phyloP scores from a whole-genome alignment of 345 rosid genomes.

The Cardiospermum halicacabum region DNA sequence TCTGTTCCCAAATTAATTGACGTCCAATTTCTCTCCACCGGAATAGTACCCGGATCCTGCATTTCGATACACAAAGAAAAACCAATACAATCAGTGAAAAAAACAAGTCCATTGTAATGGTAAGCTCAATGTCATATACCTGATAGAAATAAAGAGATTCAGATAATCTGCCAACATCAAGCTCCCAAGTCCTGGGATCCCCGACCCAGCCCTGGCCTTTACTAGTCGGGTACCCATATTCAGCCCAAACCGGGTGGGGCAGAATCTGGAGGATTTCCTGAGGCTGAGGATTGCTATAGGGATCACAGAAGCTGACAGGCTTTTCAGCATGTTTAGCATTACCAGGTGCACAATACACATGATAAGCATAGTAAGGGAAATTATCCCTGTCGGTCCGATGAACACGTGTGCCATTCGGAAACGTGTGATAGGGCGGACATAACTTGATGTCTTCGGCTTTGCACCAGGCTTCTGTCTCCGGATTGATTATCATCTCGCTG shows the following conservation, averaged over 20 bases:
- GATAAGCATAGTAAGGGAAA: conserved; percentile 43
- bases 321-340: conserved; percentile 33
- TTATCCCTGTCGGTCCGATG: conserved; percentile 26
- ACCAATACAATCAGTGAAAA: not conserved
- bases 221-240: conserved; percentile 41
- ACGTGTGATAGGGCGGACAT: conserved; percentile 41
- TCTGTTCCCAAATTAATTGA: conserved; percentile 49
- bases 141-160: conserved; percentile 39
- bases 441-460: conserved; percentile 22
- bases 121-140: conserved; percentile 27
- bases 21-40: conserved; percentile 37
- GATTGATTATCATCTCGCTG: conserved; percentile 44
- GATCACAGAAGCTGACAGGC: conserved; percentile 36
- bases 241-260: conserved; percentile 47
- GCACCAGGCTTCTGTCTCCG: conserved; percentile 26
- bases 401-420: conserved; percentile 28
- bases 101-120: too few species aligned
- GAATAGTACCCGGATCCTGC: conserved; percentile 39
- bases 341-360: conserved; percentile 41
- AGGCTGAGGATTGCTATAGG: conserved; percentile 53
- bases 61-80: not conserved
- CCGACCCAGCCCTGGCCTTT: conserved; percentile 48
- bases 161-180: conserved; percentile 44
- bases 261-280: conserved; percentile 47
- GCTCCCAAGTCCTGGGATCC: conserved; percentile 49